Evolutionary conservation across 768 basidiomycete genomes (phyloP).

Genomic region (Auriscalpium vulgare): DNA sequence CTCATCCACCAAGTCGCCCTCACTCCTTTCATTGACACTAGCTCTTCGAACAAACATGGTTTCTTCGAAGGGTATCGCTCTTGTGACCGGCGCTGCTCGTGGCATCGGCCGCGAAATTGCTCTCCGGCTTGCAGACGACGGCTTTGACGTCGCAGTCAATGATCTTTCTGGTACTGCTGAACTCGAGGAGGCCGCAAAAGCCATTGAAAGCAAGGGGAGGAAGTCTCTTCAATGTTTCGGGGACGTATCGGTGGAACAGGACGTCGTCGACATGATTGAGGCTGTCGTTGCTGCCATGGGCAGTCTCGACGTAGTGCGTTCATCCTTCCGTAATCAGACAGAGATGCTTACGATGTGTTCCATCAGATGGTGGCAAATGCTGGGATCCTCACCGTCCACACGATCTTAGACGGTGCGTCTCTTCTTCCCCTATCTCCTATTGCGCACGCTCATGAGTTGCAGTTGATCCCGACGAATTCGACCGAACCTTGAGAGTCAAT

Average conservation of each 20-base stretch:
- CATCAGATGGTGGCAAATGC: constrained; percentile 13
- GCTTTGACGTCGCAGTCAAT: constrained; percentile 12
- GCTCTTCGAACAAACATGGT: no score
- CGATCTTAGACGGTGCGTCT: neutral
- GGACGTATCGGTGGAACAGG: constrained; percentile 7
- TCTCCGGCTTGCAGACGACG: constrained; percentile 16
- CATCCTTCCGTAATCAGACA: neutral
- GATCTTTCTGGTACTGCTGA: constrained; percentile 4
- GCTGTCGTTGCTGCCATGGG: constrained; percentile 2
- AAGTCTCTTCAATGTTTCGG: neutral
- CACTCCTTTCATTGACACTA: no score
- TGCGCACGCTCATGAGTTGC: neutral
- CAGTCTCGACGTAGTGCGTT: constrained; percentile 11
- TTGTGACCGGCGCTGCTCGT: constrained; percentile 15
- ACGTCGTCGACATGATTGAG: constrained; percentile 2
- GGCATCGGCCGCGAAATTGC: constrained; percentile 15
- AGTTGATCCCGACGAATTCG: constrained; percentile 2
- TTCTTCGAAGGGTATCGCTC: constrained; percentile 6
- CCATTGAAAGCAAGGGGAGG: constrained; percentile 4
- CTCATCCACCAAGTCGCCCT: no score
- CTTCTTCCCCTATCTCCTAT: no score
- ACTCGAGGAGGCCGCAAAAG: neutral
- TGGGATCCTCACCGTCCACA: neutral
- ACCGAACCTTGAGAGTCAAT: constrained; percentile 4
- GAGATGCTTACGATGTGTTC: neutral